Conservation (phyloP, 108 stramenopile genomes). For the Cyclotella cryptica region DNA sequence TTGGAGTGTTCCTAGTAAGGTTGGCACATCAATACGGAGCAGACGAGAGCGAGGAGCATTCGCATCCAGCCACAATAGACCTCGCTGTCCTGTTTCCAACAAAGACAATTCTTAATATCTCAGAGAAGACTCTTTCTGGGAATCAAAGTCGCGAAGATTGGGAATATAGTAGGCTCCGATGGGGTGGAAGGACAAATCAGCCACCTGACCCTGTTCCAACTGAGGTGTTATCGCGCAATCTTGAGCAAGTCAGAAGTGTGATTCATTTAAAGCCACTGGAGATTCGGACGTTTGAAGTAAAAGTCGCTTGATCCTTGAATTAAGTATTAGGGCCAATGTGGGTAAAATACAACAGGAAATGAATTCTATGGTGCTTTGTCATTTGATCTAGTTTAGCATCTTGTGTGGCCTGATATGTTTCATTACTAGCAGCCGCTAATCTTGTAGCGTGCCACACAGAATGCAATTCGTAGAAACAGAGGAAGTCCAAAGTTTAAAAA, state of each 20-base stretch:
- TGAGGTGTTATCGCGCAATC: not conserved
- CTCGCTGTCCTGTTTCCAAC: conserved; percentile 49
- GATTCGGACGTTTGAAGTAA: conserved; percentile 64
- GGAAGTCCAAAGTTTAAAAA: too few species aligned
- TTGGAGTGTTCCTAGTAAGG: conserved; percentile 65
- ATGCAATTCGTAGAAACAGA: too few species aligned
- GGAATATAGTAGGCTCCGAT: conserved; percentile 43
- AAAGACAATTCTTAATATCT: conserved; percentile 29
- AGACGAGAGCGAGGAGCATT: conserved; percentile 68
- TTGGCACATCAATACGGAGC: conserved; percentile 90
- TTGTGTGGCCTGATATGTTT: too few species aligned
- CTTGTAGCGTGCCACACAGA: too few species aligned
- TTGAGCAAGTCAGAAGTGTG: conserved; percentile 5
- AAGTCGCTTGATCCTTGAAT: conserved; percentile 6
- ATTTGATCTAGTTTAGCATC: too few species aligned
- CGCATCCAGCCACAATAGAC: conserved; percentile 66
- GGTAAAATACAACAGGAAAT: too few species aligned
- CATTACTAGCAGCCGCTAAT: too few species aligned
- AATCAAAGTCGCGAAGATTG: conserved; percentile 54
- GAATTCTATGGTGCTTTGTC: too few species aligned
- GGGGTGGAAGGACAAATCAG: conserved; percentile 17
- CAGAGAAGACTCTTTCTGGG: conserved; percentile 70
- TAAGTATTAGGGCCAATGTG: too few species aligned
- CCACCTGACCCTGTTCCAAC: not conserved
- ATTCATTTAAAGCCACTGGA: conserved; percentile 63